A percentile compares a stretch with the other conserved stretches of the same genome.
Evolutionary conservation across 139 green algal genomes (phyloP).

Genomic region (Eudorina sp.): DNA sequence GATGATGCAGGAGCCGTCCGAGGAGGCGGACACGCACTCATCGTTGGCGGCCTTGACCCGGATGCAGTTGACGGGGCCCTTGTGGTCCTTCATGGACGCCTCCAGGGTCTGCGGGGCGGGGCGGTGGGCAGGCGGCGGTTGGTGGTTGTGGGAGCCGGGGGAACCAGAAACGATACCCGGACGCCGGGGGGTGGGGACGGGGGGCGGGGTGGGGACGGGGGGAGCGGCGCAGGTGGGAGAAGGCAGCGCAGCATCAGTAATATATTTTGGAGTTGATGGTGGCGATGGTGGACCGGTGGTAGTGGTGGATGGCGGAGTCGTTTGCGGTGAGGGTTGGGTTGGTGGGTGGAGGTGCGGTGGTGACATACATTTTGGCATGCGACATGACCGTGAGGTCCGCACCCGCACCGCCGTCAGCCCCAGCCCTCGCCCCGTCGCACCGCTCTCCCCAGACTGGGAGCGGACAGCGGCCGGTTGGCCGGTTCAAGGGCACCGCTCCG

Average conservation of each 20-base stretch:
- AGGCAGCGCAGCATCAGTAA: not conserved
- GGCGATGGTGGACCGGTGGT: no score
- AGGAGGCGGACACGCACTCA: conserved; percentile 81
- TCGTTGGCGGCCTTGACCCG: conserved; percentile 68
- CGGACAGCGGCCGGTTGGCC: no score
- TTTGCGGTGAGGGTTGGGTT: no score
- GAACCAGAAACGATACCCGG: not conserved
- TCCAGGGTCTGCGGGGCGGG: conserved; percentile 70
- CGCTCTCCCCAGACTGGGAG: no score
- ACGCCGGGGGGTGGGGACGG: not conserved
- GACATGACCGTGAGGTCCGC: no score
- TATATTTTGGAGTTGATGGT: not conserved
- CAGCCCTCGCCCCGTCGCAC: no score
- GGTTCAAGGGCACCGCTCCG: no score
- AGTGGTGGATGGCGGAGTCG: no score
- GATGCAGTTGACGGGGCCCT: conserved; percentile 83
- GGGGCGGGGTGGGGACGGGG: not conserved
- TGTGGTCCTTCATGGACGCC: conserved; percentile 92
- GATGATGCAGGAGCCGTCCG: conserved; percentile 90
- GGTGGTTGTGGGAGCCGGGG: not conserved
- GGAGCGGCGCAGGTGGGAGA: not conserved
- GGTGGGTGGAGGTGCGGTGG: no score
- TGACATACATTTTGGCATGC: no score
- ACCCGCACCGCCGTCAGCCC: no score
- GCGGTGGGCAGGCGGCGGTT: not conserved